phyloP scores from a whole-genome alignment of 306 rosid species.

The Vigna reflexopilosa region DNA sequence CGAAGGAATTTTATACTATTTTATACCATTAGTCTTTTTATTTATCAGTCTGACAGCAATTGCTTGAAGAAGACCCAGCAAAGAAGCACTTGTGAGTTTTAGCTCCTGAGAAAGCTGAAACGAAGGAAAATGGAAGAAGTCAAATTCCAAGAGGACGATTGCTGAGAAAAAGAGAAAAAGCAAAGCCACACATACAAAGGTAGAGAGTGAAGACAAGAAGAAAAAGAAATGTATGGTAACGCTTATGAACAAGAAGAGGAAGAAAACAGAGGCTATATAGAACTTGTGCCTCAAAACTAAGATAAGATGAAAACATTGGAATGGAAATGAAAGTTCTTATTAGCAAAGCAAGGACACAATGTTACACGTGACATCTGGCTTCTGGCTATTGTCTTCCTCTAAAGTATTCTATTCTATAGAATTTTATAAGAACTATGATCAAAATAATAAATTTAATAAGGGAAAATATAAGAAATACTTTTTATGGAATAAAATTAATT shows the following conservation, averaged over 20 bases:
- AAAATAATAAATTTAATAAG: too few relatives aligned
- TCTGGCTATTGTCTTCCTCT: too few relatives aligned
- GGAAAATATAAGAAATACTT: too few relatives aligned
- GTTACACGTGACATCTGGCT: not conserved
- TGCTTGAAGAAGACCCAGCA: conserved; percentile 32
- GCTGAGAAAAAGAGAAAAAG: not conserved
- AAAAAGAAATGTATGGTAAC: conserved; percentile 1
- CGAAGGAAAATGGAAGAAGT: not conserved
- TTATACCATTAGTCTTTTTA: not conserved
- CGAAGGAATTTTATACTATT: not conserved
- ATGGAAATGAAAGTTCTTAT: not conserved
- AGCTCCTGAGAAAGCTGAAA: conserved; percentile 14
- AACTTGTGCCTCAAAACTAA: conserved; percentile 1
- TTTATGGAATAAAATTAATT: too few relatives aligned
- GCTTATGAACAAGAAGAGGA: not conserved
- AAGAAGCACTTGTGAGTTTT: conserved; percentile 3
- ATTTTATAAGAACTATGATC: too few relatives aligned
- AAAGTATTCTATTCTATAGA: too few relatives aligned
- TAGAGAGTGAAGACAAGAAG: not conserved
- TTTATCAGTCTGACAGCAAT: not conserved
- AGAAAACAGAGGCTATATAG: not conserved
- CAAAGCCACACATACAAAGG: not conserved
- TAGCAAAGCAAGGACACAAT: not conserved
- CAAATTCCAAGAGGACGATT: not conserved
- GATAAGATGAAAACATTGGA: conserved; percentile 9